Percentiles rank a stretch among this genome's conserved stretches.
Evolutionary conservation across 176 grass and related monocot species (phyloP).

Genomic region (Oryza australiensis): DNA sequence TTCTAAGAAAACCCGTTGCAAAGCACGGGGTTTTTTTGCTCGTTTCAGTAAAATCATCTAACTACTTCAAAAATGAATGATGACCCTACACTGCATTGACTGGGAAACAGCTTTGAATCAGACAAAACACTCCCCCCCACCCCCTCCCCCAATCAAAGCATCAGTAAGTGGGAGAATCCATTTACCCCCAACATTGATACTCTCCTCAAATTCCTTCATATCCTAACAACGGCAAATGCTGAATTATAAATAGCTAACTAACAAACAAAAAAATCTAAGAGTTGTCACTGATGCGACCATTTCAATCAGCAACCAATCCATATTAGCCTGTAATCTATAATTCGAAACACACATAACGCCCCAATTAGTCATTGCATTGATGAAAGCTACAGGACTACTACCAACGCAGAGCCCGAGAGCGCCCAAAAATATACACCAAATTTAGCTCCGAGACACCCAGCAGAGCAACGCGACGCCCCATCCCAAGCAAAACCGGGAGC

Average conservation of each 20-base stretch:
- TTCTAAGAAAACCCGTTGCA: too few relatives aligned
- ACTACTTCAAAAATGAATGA: neutral
- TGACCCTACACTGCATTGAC: constrained; percentile 27
- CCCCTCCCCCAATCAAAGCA: neutral
- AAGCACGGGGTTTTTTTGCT: too few relatives aligned
- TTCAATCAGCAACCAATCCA: neutral
- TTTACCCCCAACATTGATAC: neutral
- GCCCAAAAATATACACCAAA: constrained; percentile 25
- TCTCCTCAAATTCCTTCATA: neutral
- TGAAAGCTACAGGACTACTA: constrained; percentile 5
- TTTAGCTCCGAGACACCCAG: constrained; percentile 24
- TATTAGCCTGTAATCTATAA: neutral
- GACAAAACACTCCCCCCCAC: neutral
- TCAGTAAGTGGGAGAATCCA: neutral
- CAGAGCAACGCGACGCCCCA: neutral
- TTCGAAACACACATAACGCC: constrained; percentile 20
- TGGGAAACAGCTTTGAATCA: neutral
- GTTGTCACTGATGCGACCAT: neutral
- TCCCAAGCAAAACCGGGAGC: constrained; percentile 16
- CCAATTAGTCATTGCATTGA: constrained; percentile 7
- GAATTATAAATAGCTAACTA: constrained; percentile 21
- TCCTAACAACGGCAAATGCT: neutral
- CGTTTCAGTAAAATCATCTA: constrained; percentile 8
- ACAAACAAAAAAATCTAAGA: neutral
- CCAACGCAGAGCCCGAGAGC: neutral